Percentiles rank a stretch among this genome's conserved stretches.
These are phyloP conservation scores for Ceratocystis cubensis DNA, from an alignment of 2,329 filamentous ascomycete genomes.

Conservation along the genomic window DNA sequence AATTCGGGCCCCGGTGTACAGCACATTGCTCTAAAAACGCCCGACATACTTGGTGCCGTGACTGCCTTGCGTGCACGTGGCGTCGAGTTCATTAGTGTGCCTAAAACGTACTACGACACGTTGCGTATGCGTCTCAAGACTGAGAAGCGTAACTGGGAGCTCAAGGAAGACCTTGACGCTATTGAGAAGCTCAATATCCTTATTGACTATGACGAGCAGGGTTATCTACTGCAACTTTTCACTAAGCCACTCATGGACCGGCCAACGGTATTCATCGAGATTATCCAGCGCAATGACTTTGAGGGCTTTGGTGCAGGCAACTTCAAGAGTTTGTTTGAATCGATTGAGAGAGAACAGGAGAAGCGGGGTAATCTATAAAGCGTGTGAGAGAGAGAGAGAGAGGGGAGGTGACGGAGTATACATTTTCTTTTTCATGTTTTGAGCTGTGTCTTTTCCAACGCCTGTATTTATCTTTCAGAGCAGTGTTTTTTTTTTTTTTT, in stretches of 20 bases:
- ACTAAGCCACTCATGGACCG: slow-evolving; percentile 87
- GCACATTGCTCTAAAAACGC: slow-evolving; percentile 78
- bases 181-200: slow-evolving; percentile 71
- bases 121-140: slow-evolving; percentile 63
- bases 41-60: slow-evolving; percentile 67
- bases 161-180: slow-evolving; percentile 68
- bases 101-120: slow-evolving; percentile 69
- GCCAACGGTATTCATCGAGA: slow-evolving; percentile 91
- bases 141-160: slow-evolving; percentile 45
- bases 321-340: slow-evolving; percentile 90
- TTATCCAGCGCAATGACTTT: slow-evolving; percentile 85
- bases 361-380: slow-evolving; percentile 64
- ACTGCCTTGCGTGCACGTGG: slow-evolving; percentile 69
- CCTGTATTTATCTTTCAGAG: neutral
- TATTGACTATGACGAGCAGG: slow-evolving; percentile 88
- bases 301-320: slow-evolving; percentile 89
- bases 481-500: neutral
- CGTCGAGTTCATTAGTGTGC: slow-evolving; percentile 85
- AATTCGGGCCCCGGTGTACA: slow-evolving; percentile 84
- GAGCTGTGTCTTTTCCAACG: neutral
- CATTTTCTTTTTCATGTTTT: neutral
- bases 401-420: neutral
- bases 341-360: slow-evolving; percentile 86
- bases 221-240: slow-evolving; percentile 67
- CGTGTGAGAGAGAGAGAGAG: neutral